These are phyloP conservation scores for Ochetophila trinervis DNA, from an alignment of 306 rosid genomes.

Conservation along the genomic window DNA sequence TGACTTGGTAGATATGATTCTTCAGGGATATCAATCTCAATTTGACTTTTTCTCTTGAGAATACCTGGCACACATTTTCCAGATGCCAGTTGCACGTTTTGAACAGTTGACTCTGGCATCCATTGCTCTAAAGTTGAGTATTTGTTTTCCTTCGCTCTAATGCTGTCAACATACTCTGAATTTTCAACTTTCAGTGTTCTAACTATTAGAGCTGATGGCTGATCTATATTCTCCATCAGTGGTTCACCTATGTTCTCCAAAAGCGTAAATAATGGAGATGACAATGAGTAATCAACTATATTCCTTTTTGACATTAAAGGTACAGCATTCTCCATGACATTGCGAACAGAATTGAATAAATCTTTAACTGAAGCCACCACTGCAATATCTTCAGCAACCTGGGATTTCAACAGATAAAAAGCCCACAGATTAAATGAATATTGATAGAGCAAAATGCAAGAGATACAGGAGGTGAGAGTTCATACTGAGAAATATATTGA, in stretches of 20 bases:
- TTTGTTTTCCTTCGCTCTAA: conserved; percentile 16
- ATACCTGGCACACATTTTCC: conserved; percentile 20
- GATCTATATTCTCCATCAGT: conserved; percentile 38
- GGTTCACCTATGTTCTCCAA: conserved; percentile 34
- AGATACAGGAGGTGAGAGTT: not conserved
- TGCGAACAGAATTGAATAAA: conserved; percentile 41
- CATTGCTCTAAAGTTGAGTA: conserved; percentile 26
- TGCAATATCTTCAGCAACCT: conserved; percentile 75
- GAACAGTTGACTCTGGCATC: conserved; percentile 26
- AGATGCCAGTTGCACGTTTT: conserved; percentile 22
- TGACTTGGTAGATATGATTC: conserved; percentile 19
- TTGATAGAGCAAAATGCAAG: too few relatives aligned
- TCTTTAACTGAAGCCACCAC: conserved; percentile 53
- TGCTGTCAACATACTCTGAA: conserved; percentile 26
- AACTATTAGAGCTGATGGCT: conserved; percentile 30
- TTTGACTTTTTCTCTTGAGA: conserved; percentile 27
- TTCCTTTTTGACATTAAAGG: conserved; percentile 26
- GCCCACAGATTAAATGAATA: conserved; percentile 27
- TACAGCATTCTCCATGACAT: conserved; percentile 21
- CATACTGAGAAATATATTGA: not conserved
- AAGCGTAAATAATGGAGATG: conserved; percentile 29
- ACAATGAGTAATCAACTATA: conserved; percentile 29
- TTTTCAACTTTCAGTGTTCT: conserved; percentile 33
- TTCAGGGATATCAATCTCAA: conserved; percentile 26
- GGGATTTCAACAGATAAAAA: conserved; percentile 32